Evolutionary conservation across 345 rosid genomes (phyloP), one percentile per base, ranked within the genome.

Genomic region (Gynandropsis gynandra): DNA sequence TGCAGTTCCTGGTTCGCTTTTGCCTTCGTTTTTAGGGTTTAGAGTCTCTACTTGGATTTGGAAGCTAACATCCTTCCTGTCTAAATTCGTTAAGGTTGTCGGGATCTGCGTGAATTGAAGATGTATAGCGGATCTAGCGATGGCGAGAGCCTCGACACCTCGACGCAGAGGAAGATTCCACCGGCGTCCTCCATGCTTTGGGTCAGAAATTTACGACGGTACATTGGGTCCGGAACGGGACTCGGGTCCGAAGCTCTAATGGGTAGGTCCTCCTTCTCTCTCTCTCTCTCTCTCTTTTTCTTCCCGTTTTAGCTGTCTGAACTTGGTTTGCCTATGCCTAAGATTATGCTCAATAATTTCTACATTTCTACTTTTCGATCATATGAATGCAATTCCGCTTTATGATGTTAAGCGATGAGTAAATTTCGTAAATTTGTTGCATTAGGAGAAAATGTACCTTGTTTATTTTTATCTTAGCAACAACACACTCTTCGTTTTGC

Each of bases 211-310:
- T 85, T 92, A 66, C 83, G 95, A 7, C 83, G 94, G 11, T 92
- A 63, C 42, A 85, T 92, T 54, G 97, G 99, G 66, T 85, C 97
- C 65, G 97, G 99, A 11, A 77, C 94, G 12, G 95, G 99, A 4
- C 94, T 92, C 40, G 97, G 99, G 74, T 92, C 99, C 48, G 99
- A 92, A 77, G 97, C 97, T 18, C 70, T 92, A 17, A 88, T 92
- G 98, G 98, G 98, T 92, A 48, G 18, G 80, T 50, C 40, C 4
- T 47, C 20, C 43, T 17, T 6, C 4, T 38, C 5, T 36, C 38
- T 34, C n/a, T n/a, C n/a, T n/a, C n/a, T n/a, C n/a, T n/a, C n/a
- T n/a, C n/a, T n/a, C n/a, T n/a, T n/a, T n/a, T n/a, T n/a, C n/a
- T 16, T 29, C 4, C 38, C 49, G 59, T 54, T 16, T 42, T 54